Evolutionary conservation across 208 protist species (phyloP).

Genomic region (Trichomonas vaginalis): DNA sequence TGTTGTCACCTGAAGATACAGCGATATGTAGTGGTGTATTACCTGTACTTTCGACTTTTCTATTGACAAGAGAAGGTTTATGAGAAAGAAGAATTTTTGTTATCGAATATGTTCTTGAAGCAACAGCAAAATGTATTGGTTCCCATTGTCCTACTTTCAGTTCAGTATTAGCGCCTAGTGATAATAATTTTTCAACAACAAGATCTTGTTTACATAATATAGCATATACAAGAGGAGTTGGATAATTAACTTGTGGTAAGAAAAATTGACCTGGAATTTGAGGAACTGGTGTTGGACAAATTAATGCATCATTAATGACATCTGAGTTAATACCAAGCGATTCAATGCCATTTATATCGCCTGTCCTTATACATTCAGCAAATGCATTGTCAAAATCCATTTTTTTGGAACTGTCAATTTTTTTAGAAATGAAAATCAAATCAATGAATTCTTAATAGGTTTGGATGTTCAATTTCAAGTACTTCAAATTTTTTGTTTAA

Average conservation of each 20-base stretch:
- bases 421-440: too few species aligned
- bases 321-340: neutral
- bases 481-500: too few species aligned
- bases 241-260: neutral
- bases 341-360: neutral
- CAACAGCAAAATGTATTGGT: neutral
- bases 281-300: neutral
- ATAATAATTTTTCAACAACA: neutral
- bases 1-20: neutral
- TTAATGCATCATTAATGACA: neutral
- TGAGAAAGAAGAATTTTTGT: neutral
- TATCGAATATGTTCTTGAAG: neutral
- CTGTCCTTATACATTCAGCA: neutral
- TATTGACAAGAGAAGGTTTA: neutral
- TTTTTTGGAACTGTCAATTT: too few species aligned
- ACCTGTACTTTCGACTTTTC: neutral
- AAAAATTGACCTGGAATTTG: neutral
- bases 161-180: neutral
- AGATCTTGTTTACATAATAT: neutral
- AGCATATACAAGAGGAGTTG: neutral
- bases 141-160: neutral
- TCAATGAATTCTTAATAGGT: too few species aligned
- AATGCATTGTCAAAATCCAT: constrained; percentile 15
- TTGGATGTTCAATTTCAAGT: too few species aligned
- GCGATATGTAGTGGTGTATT: neutral